Evolutionary conservation across 192 early-diverging fungal species (phyloP).

Genomic region (Umbelopsis ramanniana): DNA sequence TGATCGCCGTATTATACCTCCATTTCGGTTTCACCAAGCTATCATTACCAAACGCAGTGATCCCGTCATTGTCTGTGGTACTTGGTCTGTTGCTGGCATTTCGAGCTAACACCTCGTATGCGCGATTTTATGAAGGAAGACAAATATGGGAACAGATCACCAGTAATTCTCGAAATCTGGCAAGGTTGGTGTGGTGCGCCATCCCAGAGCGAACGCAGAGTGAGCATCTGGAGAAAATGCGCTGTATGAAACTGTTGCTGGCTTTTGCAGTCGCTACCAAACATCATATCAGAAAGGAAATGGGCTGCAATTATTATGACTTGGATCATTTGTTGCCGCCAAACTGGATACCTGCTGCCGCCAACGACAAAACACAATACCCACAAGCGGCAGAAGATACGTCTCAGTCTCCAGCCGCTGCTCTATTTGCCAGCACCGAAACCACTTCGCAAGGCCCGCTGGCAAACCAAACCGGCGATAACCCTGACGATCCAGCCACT

Average conservation of each 20-base stretch:
- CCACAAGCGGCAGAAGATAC: conserved; percentile 4
- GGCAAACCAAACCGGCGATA: conserved; percentile 25
- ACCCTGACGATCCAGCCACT: conserved; percentile 26
- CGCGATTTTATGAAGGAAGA: conserved; percentile 81
- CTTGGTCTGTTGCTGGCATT: conserved; percentile 82
- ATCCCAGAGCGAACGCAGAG: conserved; percentile 52
- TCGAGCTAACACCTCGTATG: conserved; percentile 80
- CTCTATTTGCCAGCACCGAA: not conserved
- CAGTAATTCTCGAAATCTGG: conserved; percentile 69
- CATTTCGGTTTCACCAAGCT: conserved; percentile 12
- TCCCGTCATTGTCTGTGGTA: conserved; percentile 45
- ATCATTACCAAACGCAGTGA: conserved; percentile 23
- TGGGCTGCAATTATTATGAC: conserved; percentile 62
- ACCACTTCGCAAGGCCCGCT: conserved; percentile 4
- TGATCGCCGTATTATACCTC: conserved; percentile 19
- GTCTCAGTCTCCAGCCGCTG: not conserved
- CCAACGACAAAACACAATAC: conserved; percentile 39
- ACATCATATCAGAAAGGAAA: conserved; percentile 65
- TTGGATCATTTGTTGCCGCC: conserved; percentile 61
- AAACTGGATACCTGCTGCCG: conserved; percentile 50
- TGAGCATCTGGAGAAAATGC: conserved; percentile 57
- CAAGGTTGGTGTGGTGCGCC: conserved; percentile 71
- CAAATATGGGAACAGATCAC: conserved; percentile 67
- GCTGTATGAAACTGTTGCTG: conserved; percentile 58
- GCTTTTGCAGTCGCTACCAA: conserved; percentile 61